Base-by-base conservation (phyloP, 192 early-diverging fungal species). In the Entomortierella parvispora region DNA sequence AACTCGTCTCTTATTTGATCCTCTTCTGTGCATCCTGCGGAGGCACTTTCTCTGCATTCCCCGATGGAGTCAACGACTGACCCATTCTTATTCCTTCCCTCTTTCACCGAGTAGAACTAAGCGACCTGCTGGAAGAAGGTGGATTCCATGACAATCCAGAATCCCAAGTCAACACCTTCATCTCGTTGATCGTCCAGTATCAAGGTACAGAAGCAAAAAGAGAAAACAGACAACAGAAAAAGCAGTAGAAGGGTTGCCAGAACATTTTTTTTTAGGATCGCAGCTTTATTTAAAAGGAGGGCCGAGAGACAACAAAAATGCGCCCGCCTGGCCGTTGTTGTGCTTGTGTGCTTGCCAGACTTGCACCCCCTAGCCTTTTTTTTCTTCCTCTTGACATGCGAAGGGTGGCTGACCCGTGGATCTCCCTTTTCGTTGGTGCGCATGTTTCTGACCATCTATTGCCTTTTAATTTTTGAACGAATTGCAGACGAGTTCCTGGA, bases 401-500 rank as follows among this genome's bases (percentile, higher is more conserved):
- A 57, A 12, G 4, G 23, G 12, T 0, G 0, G 23, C 10, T 15
- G 1, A 6, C 25, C 32, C 17, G 17, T 25, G 28, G 28, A n/a
- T 25, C 28, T 17, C 51, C 32, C 32, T 5, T 10, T 7, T 31
- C 29, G 32, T 10, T 37, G 58, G 15, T 37, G 34, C 18, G 18
- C 44, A 44, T 59, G 40, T 64, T 60, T 14, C 20, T 48, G 9
- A 3, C 23, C 15, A 17, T 28, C 57, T 4, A 3, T 53, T 49
- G 14, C 64, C 10, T 55, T 44, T 44, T 43, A 0, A 37, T 34
- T 62, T 55, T 12, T 17, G 45, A 43, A 22, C 45, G 28, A 34
- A 31, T 52, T 46, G 45, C 43, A 88, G 87, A 85, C 29, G 81
- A 86, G 25, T 88, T 81, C 51, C 29, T 86, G 34, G 74, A 81